These are phyloP conservation scores for Epicoccum sorghinum DNA, from an alignment of 2,329 filamentous ascomycete genomes.

Conservation along the genomic window DNA sequence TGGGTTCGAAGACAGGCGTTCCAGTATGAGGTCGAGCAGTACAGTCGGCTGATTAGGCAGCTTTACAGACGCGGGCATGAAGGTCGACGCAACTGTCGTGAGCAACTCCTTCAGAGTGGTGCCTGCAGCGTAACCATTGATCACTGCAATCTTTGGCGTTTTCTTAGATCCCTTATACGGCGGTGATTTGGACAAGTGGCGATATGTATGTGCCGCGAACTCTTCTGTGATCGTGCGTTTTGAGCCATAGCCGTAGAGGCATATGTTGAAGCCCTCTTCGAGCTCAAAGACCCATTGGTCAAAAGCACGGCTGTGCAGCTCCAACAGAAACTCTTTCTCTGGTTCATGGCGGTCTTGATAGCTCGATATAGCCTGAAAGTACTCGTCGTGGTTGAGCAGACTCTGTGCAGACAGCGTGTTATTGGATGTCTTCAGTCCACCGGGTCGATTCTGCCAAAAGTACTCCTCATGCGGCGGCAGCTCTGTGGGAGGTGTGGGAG, in stretches of 20 bases:
- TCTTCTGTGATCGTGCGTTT: slow-evolving; percentile 76
- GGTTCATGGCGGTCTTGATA: slow-evolving; percentile 71
- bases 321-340: slow-evolving; percentile 74
- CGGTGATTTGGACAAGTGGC: slow-evolving; percentile 42
- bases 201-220: slow-evolving; percentile 75
- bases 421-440: slow-evolving; percentile 81
- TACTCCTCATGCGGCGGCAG: slow-evolving; percentile 89
- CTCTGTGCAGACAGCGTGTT: slow-evolving; percentile 78
- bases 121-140: slow-evolving; percentile 81
- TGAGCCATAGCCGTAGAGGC: slow-evolving; percentile 90
- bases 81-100: slow-evolving; percentile 68
- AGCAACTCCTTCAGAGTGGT: slow-evolving; percentile 73
- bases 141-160: slow-evolving; percentile 72
- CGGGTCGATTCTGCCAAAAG: slow-evolving; percentile 89
- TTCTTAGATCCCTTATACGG: slow-evolving; percentile 39
- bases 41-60: slow-evolving; percentile 69
- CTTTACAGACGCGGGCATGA: slow-evolving; percentile 59
- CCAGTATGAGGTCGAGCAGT: slow-evolving; percentile 70
- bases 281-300: slow-evolving; percentile 93
- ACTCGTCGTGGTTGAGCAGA: slow-evolving; percentile 89
- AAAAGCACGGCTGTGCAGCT: slow-evolving; percentile 80
- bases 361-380: slow-evolving; percentile 72
- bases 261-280: slow-evolving; percentile 82
- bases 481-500: slow-evolving; percentile 79
- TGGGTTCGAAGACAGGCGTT: slow-evolving; percentile 60